phyloP scores from a whole-genome alignment of 2,329 filamentous ascomycete genomes.

The Rutstroemia sp. region DNA sequence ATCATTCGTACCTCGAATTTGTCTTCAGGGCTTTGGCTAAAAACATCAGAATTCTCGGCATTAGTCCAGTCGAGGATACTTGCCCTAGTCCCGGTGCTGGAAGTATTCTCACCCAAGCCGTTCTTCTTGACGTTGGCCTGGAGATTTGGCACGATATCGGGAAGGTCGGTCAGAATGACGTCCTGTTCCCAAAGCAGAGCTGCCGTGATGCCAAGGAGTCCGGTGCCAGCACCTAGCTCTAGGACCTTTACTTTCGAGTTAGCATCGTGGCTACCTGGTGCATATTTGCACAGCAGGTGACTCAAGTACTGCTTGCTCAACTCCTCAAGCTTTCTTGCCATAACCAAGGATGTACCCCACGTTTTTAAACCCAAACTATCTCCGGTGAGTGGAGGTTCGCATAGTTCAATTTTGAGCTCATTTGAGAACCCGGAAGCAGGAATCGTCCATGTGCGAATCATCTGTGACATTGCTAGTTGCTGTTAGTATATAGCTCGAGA shows the following conservation, averaged over 20 bases:
- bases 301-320: conserved; percentile 26
- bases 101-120: conserved; percentile 41
- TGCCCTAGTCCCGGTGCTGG: conserved; percentile 44
- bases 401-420: conserved; percentile 59
- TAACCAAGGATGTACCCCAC: conserved; percentile 84
- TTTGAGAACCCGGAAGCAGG: conserved; percentile 33
- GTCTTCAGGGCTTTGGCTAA: conserved; percentile 34
- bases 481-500: neutral
- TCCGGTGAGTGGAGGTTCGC: conserved; percentile 80
- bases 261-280: neutral
- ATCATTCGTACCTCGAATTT: conserved; percentile 32
- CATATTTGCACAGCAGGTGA: conserved; percentile 31
- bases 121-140: conserved; percentile 64
- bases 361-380: conserved; percentile 91
- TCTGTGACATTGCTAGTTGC: conserved; percentile 49
- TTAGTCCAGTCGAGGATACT: conserved; percentile 52
- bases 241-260: conserved; percentile 37
- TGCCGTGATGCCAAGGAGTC: conserved; percentile 80
- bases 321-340: conserved; percentile 62
- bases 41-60: conserved; percentile 32
- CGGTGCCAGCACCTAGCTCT: conserved; percentile 85
- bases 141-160: conserved; percentile 76
- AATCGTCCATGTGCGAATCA: conserved; percentile 54
- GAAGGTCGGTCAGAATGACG: conserved; percentile 75
- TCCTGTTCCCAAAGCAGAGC: conserved; percentile 60